Percentiles rank a stretch among this genome's conserved stretches.
Conservation (phyloP, 768 basidiomycete species). For the Lactifluus piperatus region DNA sequence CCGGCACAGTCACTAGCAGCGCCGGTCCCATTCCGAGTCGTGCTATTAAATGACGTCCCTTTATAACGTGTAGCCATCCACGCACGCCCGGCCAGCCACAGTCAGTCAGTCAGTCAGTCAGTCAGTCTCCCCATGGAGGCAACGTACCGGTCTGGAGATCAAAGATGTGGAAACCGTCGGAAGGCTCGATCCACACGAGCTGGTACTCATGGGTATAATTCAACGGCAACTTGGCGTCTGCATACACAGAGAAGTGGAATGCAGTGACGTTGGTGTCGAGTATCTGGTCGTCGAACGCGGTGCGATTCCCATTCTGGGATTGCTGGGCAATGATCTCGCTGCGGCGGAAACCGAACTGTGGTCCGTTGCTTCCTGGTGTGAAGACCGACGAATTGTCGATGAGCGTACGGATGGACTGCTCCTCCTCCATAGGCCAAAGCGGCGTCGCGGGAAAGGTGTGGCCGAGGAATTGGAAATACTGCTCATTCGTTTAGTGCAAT, state of each 20-base stretch:
- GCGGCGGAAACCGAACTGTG: slow-evolving; percentile 49
- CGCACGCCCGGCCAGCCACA: background rate
- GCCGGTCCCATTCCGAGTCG: slow-evolving; percentile 29
- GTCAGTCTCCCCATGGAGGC: no score
- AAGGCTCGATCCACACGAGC: slow-evolving; percentile 53
- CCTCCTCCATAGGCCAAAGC: slow-evolving; percentile 36
- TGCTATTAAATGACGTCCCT: slow-evolving; percentile 55
- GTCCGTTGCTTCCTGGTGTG: slow-evolving; percentile 37
- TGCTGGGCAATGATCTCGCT: slow-evolving; percentile 50
- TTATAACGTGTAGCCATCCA: background rate
- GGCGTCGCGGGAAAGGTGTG: slow-evolving; percentile 35
- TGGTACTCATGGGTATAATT: slow-evolving; percentile 55
- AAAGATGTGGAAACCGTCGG: slow-evolving; percentile 52
- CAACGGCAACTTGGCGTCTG: slow-evolving; percentile 34
- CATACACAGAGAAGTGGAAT: slow-evolving; percentile 43
- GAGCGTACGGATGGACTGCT: slow-evolving; percentile 43
- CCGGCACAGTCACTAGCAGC: no score
- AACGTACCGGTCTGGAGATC: slow-evolving; percentile 37
- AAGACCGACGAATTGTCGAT: slow-evolving; percentile 55
- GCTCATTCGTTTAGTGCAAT: background rate
- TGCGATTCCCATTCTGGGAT: slow-evolving; percentile 28
- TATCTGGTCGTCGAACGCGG: slow-evolving; percentile 28
- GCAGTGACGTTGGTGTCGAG: slow-evolving; percentile 38
- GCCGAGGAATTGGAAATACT: slow-evolving; percentile 41
- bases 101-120: background rate